Base-by-base conservation (phyloP, 176 grass and related monocot species). In the Oryza brachyantha region DNA sequence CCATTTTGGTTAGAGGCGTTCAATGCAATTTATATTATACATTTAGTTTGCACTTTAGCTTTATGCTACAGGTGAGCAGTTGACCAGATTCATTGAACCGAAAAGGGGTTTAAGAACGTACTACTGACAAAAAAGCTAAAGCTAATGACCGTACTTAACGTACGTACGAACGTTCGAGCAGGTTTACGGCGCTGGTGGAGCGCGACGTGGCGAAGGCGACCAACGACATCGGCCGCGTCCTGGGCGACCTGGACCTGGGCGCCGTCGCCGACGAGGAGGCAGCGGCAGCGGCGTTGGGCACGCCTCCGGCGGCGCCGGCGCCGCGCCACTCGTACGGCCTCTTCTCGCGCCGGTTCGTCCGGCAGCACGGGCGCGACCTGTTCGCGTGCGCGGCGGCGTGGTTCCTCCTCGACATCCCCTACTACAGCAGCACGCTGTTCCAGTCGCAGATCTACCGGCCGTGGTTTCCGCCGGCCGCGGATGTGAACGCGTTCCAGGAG, bases 101-200 rank as follows among this genome's bases (percentile, higher is more conserved):
- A n/a, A n/a, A n/a, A n/a, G n/a, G n/a, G n/a, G n/a, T n/a, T n/a
- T n/a, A n/a, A n/a, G n/a, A n/a, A n/a, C n/a, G n/a, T n/a, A n/a
- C n/a, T n/a, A n/a, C n/a, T n/a, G n/a, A n/a, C n/a, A n/a, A n/a
- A n/a, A n/a, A n/a, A n/a, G n/a, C n/a, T n/a, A n/a, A n/a, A n/a
- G n/a, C n/a, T n/a, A n/a, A n/a, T n/a, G n/a, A n/a, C n/a, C n/a
- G n/a, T n/a, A n/a, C n/a, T n/a, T 64, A 82, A 59, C 11, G n/a
- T n/a, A 40, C 17, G 31, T 35, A 29, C 64, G 5, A 57, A 8
- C 41, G 2, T n/a, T n/a, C n/a, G n/a, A 73, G 77, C 68, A 96
- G 90, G 74, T 96, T 73, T 64, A 92, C 93, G 21, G 90, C 84
- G 21, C 82, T 96, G 58, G 84, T 92, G 7, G 82, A 96, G 83